Base-by-base conservation (phyloP, 192 early-diverging fungal genomes). In the Podila epicladia region DNA sequence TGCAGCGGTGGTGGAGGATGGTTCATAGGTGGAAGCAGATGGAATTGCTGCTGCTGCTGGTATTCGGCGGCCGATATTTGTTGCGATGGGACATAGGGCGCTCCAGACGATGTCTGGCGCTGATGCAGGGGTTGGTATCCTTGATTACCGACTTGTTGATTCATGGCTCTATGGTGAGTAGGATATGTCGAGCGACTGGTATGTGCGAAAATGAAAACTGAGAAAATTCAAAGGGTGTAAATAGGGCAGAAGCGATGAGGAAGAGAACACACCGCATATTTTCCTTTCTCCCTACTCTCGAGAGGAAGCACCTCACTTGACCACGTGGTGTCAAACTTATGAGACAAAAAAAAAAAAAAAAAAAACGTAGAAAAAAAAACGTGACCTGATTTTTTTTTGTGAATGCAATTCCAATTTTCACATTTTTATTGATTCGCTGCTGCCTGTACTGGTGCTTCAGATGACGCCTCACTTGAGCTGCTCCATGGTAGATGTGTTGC, bases 1-100 rank as follows among this genome's bases (percentile, higher is more conserved):
- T 70, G 73, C 41, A 82, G 33, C 15, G 80, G 69, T 38, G 73
- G 73, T 0, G 80, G 77, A 9, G 77, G 66, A 38, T 80, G 77
- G n/a, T 38, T 69, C 77, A 80, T 80, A n/a, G 71, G 71, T n/a
- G 77, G 67, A 6, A 80, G 60, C 24, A 28, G 73, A 29, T 73
- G 71, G 38, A 71, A 70, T 9, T 63, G 67, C 12, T 68, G 71
- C 19, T 32, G 33, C 12, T 68, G 71, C 19, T 32, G 33, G 28
- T 50, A 55, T 66, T 49, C 38, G 50, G 28, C 13, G 19, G 64
- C 35, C 62, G 68, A 12, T 63, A 35, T 13, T 58, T 70, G 67
- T 26, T 60, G 67, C 38, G 58, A 38, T 2, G 24, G 32, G 51
- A 58, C 35, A 69, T 60, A 60, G 28, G 38, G n/a, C 1, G 55